Evolutionary conservation across 1,284 basidiomycete genomes (phyloP).

Genomic region (Ceratobasidium sp.): DNA sequence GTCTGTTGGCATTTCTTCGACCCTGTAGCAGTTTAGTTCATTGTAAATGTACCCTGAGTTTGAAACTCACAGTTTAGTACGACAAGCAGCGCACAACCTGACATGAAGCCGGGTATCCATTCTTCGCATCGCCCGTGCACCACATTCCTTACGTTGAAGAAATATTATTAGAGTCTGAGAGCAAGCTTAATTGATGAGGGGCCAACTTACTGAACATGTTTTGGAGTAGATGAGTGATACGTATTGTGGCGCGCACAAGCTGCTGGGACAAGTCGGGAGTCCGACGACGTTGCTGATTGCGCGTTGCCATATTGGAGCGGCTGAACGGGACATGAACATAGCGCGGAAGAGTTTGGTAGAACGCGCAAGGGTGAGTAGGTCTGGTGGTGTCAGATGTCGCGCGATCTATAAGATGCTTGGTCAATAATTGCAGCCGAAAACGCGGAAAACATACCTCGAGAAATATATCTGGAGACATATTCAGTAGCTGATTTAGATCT

Average conservation of each 20-base stretch:
- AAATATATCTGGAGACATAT: too few species aligned
- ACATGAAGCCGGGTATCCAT: slow-evolving; percentile 5
- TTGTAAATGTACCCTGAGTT: too few species aligned
- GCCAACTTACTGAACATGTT: slow-evolving; percentile 3
- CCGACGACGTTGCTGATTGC: not conserved
- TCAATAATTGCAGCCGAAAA: too few species aligned
- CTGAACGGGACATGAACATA: not conserved
- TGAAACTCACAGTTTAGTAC: not conserved
- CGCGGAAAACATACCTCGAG: too few species aligned
- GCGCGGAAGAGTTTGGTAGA: too few species aligned
- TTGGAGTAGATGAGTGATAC: slow-evolving; percentile 1
- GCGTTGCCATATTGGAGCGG: not conserved
- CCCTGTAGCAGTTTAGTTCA: not conserved
- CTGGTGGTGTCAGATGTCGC: too few species aligned
- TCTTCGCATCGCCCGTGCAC: not conserved
- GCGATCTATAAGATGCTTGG: too few species aligned
- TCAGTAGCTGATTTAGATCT: too few species aligned
- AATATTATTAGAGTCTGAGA: not conserved
- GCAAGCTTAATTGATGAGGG: too few species aligned
- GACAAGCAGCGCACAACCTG: not conserved
- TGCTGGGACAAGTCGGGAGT: slow-evolving; percentile 5
- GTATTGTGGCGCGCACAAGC: not conserved
- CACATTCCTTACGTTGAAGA: not conserved
- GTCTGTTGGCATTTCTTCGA: not conserved
- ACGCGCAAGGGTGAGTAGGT: too few species aligned